phyloP scores from a whole-genome alignment of 2,329 filamentous ascomycete genomes.

The Ceratocystis colombiana region DNA sequence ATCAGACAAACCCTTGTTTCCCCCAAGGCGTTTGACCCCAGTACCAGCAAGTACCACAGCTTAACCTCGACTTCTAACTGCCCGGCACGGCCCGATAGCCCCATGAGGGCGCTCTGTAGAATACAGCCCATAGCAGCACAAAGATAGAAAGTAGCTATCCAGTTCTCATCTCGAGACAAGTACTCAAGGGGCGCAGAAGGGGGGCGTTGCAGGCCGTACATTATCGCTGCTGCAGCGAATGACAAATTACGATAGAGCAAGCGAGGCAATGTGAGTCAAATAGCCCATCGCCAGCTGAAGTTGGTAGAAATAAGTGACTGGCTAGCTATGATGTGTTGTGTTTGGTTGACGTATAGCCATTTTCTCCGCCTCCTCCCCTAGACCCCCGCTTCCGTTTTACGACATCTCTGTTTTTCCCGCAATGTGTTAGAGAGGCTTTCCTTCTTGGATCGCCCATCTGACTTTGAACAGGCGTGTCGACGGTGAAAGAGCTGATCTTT shows the following conservation, averaged over 20 bases:
- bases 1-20: too few relatives aligned
- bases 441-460: too few relatives aligned
- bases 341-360: not conserved
- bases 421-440: too few relatives aligned
- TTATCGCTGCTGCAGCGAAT: not conserved
- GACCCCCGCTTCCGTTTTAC: not conserved
- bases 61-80: too few relatives aligned
- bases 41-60: not conserved
- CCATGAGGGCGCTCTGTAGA: too few relatives aligned
- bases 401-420: not conserved
- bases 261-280: not conserved
- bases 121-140: too few relatives aligned
- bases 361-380: not conserved
- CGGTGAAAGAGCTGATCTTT: not conserved
- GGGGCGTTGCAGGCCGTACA: not conserved
- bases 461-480: not conserved
- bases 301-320: not conserved
- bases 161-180: not conserved
- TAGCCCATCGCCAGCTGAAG: not conserved
- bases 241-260: slow-evolving; percentile 9
- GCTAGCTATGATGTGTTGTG: not conserved
- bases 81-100: too few relatives aligned
- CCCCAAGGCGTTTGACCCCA: not conserved
- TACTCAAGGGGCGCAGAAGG: too few relatives aligned
- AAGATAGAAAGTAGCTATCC: not conserved